Percentiles rank a stretch among this genome's conserved stretches.
Evolutionary conservation across 1,284 basidiomycete species (phyloP).

Genomic region (Vanrija sp.): DNA sequence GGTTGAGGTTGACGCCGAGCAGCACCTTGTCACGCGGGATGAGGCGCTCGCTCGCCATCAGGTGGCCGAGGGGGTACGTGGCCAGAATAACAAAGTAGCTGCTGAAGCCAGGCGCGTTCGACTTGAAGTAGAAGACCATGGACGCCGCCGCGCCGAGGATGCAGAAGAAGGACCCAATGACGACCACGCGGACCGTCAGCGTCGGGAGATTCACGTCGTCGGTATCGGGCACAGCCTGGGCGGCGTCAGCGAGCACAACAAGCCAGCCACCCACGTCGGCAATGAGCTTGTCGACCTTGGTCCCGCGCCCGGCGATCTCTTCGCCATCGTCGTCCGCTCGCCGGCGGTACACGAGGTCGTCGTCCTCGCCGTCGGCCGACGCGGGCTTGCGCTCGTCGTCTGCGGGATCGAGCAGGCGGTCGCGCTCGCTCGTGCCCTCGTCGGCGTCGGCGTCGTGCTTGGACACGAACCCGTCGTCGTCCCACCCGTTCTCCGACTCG

Average conservation of each 20-base stretch:
- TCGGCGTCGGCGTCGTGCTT: slow-evolving; percentile 9
- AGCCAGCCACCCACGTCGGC: slow-evolving; percentile 26
- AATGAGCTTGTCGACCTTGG: slow-evolving; percentile 37
- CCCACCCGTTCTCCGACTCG: slow-evolving; percentile 4
- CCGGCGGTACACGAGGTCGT: not conserved
- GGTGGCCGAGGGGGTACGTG: slow-evolving; percentile 51
- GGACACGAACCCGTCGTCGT: slow-evolving; percentile 4
- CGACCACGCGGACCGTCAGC: slow-evolving; percentile 53
- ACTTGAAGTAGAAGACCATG: slow-evolving; percentile 53
- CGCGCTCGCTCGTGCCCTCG: slow-evolving; percentile 5
- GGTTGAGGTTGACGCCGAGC: slow-evolving; percentile 50
- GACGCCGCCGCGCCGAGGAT: slow-evolving; percentile 53
- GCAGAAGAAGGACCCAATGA: slow-evolving; percentile 56
- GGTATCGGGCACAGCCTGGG: slow-evolving; percentile 52
- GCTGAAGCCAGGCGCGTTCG: slow-evolving; percentile 54
- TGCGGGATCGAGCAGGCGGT: not conserved
- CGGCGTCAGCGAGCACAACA: not conserved
- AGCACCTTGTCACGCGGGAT: slow-evolving; percentile 25
- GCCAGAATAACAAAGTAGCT: slow-evolving; percentile 56
- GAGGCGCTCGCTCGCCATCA: slow-evolving; percentile 40
- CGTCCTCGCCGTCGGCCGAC: slow-evolving; percentile 1
- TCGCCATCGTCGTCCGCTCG: slow-evolving; percentile 5
- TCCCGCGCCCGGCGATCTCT: slow-evolving; percentile 18
- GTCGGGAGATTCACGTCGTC: slow-evolving; percentile 56
- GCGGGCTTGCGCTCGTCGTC: slow-evolving; percentile 3